Percentiles rank a stretch among this genome's conserved stretches.
These are phyloP conservation scores for Penicillium steckii DNA, from an alignment of 495 filamentous ascomycete genomes.

Conservation along the genomic window DNA sequence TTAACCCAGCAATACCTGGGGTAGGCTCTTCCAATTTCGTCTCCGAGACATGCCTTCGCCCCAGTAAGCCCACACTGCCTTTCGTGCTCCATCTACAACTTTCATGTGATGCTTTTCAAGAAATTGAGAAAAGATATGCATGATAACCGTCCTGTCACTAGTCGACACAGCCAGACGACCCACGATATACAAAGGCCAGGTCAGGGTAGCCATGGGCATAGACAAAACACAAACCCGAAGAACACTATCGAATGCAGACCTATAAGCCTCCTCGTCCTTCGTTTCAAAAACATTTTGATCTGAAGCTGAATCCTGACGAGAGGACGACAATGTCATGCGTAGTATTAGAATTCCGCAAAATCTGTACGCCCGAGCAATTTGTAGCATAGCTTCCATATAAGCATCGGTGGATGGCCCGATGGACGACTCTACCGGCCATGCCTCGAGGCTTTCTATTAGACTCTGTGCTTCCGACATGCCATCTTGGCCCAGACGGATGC, in stretches of 20 bases:
- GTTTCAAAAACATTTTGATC: background rate
- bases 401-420: background rate
- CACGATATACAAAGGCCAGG: slow-evolving; percentile 15
- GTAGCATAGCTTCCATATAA: slow-evolving; percentile 10
- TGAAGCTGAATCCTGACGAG: background rate
- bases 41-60: background rate
- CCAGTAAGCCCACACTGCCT: slow-evolving; percentile 2
- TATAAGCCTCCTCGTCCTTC: slow-evolving; percentile 1
- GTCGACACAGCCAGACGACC: slow-evolving; percentile 8
- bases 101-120: slow-evolving; percentile 15
- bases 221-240: slow-evolving; percentile 15
- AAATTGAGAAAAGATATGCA: slow-evolving; percentile 17
- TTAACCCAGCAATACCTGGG: slow-evolving; percentile 2
- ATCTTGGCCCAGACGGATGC: background rate
- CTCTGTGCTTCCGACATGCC: background rate
- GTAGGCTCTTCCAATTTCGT: background rate
- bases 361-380: slow-evolving; percentile 11
- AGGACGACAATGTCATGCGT: background rate
- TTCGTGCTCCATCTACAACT: slow-evolving; percentile 13
- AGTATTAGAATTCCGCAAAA: slow-evolving; percentile 6
- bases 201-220: slow-evolving; percentile 13
- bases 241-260: slow-evolving; percentile 7
- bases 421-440: slow-evolving; percentile 1
- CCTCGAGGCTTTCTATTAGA: background rate
- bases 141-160: slow-evolving; percentile 10